Conservation (phyloP, 352 stramenopile genomes). For the Globisporangium paroecandrum region DNA sequence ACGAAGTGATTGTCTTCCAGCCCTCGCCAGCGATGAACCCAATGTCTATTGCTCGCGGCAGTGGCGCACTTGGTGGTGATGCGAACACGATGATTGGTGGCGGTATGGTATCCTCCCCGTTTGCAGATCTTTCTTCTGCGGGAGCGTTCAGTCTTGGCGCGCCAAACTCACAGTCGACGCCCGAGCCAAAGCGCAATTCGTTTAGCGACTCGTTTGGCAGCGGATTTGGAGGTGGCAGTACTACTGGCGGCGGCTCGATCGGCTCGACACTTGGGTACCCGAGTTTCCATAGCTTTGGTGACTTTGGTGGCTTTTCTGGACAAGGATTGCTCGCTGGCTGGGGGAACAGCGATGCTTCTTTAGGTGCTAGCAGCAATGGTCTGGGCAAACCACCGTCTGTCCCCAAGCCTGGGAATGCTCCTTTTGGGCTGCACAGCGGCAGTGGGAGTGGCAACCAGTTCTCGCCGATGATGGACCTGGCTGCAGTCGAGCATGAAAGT, state of each 20-base stretch:
- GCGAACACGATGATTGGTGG: conserved; percentile 8
- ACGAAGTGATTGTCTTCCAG: conserved; percentile 85
- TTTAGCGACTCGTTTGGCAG: conserved; percentile 15
- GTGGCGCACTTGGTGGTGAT: conserved; percentile 29
- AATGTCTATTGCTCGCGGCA: conserved; percentile 24
- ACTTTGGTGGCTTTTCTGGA: conserved; percentile 38
- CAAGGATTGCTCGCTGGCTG: conserved; percentile 45
- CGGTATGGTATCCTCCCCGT: conserved; percentile 12
- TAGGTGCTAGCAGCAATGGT: conserved; percentile 12
- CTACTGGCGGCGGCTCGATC: conserved; percentile 17
- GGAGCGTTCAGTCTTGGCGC: conserved; percentile 20
- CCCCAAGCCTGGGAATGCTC: conserved; percentile 5
- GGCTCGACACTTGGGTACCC: conserved; percentile 52
- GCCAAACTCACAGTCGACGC: conserved; percentile 21
- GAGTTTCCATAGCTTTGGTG: conserved; percentile 62
- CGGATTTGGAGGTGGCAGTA: conserved; percentile 8
- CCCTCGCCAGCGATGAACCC: conserved; percentile 41
- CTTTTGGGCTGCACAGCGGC: conserved; percentile 12
- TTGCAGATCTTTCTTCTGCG: conserved; percentile 12
- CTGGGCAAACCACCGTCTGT: conserved; percentile 14
- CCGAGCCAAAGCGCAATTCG: conserved; percentile 15
- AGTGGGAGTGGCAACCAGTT: conserved; percentile 21
- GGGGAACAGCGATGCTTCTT: conserved; percentile 33
- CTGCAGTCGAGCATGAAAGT: conserved; percentile 63
- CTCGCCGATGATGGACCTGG: conserved; percentile 62